These are phyloP conservation scores for Corymbia maculata DNA, from an alignment of 345 rosid genomes.

Conservation along the genomic window DNA sequence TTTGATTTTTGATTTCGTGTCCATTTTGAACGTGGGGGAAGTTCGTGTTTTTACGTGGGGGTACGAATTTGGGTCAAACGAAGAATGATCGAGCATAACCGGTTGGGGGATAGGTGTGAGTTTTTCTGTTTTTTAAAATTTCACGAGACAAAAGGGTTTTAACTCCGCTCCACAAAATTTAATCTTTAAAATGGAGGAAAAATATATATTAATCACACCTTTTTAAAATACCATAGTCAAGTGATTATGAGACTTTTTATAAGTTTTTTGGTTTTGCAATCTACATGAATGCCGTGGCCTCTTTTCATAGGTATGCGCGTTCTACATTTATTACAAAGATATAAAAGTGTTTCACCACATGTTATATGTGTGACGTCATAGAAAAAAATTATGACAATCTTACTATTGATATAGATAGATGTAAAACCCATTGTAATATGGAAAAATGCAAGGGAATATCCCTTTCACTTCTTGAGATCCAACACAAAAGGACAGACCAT, in stretches of 20 bases:
- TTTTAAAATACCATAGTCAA: background rate
- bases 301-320: background rate
- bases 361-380: background rate
- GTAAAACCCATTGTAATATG: background rate
- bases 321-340: background rate
- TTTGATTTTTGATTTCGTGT: background rate
- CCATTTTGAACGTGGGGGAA: background rate
- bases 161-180: accelerated
- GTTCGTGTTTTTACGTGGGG: background rate
- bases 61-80: background rate
- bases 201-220: accelerated
- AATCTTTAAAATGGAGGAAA: background rate
- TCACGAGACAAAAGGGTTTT: accelerated
- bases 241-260: background rate
- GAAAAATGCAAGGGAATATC: background rate
- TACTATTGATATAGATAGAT: background rate
- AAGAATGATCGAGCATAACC: background rate
- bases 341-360: background rate
- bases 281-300: background rate
- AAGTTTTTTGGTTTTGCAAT: accelerated
- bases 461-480: background rate
- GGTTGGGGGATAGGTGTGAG: background rate
- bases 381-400: too few relatives aligned
- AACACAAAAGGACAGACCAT: background rate
- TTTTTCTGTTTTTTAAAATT: background rate